phyloP scores from a whole-genome alignment of 2,329 filamentous ascomycete genomes.

The Coniochaeta sp. region DNA sequence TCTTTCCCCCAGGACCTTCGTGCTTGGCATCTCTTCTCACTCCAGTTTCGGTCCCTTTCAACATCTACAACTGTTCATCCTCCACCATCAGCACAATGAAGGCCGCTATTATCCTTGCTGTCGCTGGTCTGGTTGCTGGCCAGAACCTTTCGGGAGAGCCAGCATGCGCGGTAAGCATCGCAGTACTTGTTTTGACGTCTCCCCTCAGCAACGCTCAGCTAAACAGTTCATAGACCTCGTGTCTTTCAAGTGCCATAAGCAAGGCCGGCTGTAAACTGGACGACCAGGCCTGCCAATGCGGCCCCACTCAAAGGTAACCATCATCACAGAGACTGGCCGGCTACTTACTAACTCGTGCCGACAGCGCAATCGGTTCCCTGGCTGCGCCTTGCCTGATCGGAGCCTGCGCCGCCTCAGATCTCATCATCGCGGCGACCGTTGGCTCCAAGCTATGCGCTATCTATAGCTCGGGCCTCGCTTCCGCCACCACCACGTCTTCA shows the following conservation, averaged over 20 bases:
- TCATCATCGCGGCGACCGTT: neutral
- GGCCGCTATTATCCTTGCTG: neutral
- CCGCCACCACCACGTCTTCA: neutral
- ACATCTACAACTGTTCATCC: neutral
- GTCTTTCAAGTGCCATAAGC: neutral
- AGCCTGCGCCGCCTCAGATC: neutral
- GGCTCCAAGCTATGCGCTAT: neutral
- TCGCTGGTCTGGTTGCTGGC: neutral
- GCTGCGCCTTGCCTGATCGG: neutral
- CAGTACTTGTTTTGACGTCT: no score
- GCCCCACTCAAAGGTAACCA: neutral
- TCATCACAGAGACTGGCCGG: neutral
- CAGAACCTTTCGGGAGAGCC: conserved; percentile 1
- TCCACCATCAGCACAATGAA: neutral
- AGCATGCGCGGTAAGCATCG: neutral
- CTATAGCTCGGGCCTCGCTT: neutral
- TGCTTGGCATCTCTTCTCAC: neutral
- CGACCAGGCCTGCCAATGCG: conserved; percentile 1
- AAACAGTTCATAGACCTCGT: neutral
- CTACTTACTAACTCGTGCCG: neutral
- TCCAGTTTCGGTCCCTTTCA: neutral
- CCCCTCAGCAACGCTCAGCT: neutral
- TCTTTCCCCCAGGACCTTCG: neutral
- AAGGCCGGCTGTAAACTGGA: neutral
- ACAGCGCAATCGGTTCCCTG: neutral